Base-by-base conservation (phyloP, 192 early-diverging fungal genomes). In the Umbelopsis sp. region DNA sequence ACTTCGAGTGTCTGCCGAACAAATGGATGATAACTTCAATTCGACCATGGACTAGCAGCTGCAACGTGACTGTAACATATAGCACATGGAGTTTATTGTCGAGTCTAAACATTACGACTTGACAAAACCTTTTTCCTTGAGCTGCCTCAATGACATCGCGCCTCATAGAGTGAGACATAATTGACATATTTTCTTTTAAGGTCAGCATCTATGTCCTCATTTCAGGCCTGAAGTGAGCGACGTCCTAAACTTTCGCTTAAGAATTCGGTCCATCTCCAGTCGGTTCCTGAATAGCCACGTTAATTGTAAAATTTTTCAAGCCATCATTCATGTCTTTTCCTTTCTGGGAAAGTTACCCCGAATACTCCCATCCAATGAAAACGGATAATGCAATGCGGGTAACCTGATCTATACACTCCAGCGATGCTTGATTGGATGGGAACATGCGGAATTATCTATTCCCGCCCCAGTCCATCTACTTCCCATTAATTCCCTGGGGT, bases 241-340 rank as follows among this genome's bases (percentile, higher is more conserved):
- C 37, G 37, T 41, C 37, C 10, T 4, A 41, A 41, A 6, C 7
- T 41, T 41, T 41, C 37, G 37, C 37, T 41, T 41, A 41, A 9
- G 37, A 41, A 6, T 41, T 41, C 37, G 37, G 37, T 1, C 37
- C 10, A 41, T 22, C 52, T 18, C 3, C 3, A 7, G 55, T 22
- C 55, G 55, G 55, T 61, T 30, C 55, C 55, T 61, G 55, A 61
- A 61, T 33, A 30, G 55, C 55, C 55, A 61, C 55, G 55, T 61
- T 61, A 35, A 35, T 4, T 41, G 37, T 41, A 41, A 41, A 41
- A 41, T 20, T 53, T 35, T 61, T 61, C 30, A 11, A 61, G 9
- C 27, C 6, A 25, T 25, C 55, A 61, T 25, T 7, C 27, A 27
- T 13, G 25, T 61, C 55, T 30, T 61, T 33, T 8, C 27, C 30